phyloP scores from a whole-genome alignment of 2,329 filamentous ascomycete species.

The Cladophialophora immunda region DNA sequence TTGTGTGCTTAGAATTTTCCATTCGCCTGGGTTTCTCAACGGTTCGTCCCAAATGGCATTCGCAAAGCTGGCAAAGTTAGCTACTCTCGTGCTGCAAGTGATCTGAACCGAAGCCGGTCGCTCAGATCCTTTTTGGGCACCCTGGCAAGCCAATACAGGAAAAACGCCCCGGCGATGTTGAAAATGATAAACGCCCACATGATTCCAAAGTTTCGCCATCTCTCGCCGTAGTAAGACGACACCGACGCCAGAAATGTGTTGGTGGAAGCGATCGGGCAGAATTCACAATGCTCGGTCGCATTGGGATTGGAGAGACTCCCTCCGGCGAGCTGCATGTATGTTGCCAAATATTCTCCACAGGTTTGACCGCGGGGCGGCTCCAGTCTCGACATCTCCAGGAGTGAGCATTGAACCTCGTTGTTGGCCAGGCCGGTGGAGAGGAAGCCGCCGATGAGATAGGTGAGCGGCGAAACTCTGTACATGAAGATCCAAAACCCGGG shows the following conservation, averaged over 20 bases:
- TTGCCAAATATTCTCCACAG: conserved; percentile 66
- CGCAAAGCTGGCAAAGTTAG: too few relatives aligned
- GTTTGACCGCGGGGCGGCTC: conserved; percentile 64
- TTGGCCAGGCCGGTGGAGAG: conserved; percentile 67
- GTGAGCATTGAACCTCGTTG: not conserved
- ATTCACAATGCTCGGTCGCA: conserved; percentile 63
- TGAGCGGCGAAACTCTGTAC: conserved; percentile 82
- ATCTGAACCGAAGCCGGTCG: too few relatives aligned
- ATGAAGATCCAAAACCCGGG: conserved; percentile 81
- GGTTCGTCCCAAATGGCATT: too few relatives aligned
- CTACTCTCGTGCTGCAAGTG: too few relatives aligned
- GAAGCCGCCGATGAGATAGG: conserved; percentile 80
- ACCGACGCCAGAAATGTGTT: conserved; percentile 57
- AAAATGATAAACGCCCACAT: conserved; percentile 73
- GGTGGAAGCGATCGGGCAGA: conserved; percentile 54
- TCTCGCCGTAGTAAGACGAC: conserved; percentile 55
- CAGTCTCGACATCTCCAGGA: not conserved
- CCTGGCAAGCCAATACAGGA: conserved; percentile 70
- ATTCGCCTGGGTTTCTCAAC: too few relatives aligned
- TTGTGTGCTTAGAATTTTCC: too few relatives aligned
- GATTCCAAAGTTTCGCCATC: conserved; percentile 75
- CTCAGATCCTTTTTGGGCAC: too few relatives aligned
- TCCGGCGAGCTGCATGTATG: conserved; percentile 55
- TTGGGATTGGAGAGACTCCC: conserved; percentile 63
- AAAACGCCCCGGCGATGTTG: conserved; percentile 66